Conservation (phyloP, 1,139 yeast species). For the Suhomyces guaymorum region DNA sequence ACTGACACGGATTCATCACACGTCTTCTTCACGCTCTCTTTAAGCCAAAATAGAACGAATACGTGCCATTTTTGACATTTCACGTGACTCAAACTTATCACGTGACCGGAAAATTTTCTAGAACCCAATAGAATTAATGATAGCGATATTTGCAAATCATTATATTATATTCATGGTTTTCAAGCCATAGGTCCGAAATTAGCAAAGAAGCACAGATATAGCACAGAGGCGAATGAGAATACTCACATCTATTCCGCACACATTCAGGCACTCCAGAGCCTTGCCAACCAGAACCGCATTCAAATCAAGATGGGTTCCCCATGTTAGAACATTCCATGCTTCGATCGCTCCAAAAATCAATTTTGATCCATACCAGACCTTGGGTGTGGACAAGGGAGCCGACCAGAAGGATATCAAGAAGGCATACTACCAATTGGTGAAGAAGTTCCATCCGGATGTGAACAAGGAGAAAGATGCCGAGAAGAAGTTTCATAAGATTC, state of each 20-base stretch:
- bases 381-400: constrained; percentile 77
- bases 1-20: too few relatives aligned
- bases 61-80: too few relatives aligned
- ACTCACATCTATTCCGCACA: constrained; percentile 7
- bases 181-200: not conserved
- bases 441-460: constrained; percentile 94
- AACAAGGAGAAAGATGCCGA: constrained; percentile 91
- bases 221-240: constrained; percentile 12
- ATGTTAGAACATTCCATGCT: constrained; percentile 29
- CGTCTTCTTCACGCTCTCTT: too few relatives aligned
- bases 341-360: constrained; percentile 26
- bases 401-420: constrained; percentile 84
- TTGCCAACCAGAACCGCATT: constrained; percentile 5
- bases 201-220: too few relatives aligned
- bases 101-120: constrained; percentile 13
- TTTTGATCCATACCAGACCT: constrained; percentile 78
- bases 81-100: constrained; percentile 1
- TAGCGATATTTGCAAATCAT: constrained; percentile 1
- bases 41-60: too few relatives aligned
- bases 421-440: constrained; percentile 91
- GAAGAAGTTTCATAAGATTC: constrained; percentile 85
- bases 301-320: constrained; percentile 3
- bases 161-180: not conserved
- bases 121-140: constrained; percentile 11
- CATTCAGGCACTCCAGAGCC: constrained; percentile 5